Base-by-base conservation (phyloP, 192 early-diverging fungal species). In the Allomyces macrogynus region DNA sequence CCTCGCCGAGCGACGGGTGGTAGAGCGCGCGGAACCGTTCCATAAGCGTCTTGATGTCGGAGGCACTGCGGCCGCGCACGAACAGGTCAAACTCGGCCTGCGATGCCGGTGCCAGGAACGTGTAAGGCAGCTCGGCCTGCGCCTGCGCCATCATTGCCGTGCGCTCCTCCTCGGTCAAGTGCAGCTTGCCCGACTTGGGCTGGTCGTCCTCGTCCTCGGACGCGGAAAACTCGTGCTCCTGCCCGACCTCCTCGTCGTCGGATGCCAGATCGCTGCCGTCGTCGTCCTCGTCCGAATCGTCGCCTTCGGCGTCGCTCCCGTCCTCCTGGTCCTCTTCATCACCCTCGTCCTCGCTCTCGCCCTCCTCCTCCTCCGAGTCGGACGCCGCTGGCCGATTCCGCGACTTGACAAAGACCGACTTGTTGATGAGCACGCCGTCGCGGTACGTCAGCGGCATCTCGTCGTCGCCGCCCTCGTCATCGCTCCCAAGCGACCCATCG, bases 11-110 rank as follows among this genome's bases (percentile, higher is more conserved):
- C 64, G 90, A 88, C 61, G 86, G 83, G 71, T 93, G 84, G 73
- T 93, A 85, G 49, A 92, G 72, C 11, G 86, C 79, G 40, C 90
- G 85, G 69, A 98, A 80, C 18, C 93, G 88, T 63, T 86, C 76
- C 24, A 94, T 71, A 18, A 96, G 84, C 0, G 79, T 80, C 8
- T 82, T 71, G 43, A 88, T 81, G 63, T 93, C 90, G 42, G 85
- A 81, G 0, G 83, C 62, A 0, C 74, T 73, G 42, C 87, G 80
- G 54, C 74, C 76, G 24, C 83, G 70, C 10, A 91, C 69, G 20
- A 93, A 76, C 61, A 73, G 69, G 40, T 85, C 67, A 65, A 94
- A 89, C 44, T 89, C 77, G 22, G 72, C 74, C 63, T 88, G 84
- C 42, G 82, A 79, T 7, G 73, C 74, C 1, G 95, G 95, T 27